A percentile compares a stretch with the other conserved stretches of the same genome.
Conservation (phyloP, 2,329 filamentous ascomycete genomes). For the Alternaria ethzedia region DNA sequence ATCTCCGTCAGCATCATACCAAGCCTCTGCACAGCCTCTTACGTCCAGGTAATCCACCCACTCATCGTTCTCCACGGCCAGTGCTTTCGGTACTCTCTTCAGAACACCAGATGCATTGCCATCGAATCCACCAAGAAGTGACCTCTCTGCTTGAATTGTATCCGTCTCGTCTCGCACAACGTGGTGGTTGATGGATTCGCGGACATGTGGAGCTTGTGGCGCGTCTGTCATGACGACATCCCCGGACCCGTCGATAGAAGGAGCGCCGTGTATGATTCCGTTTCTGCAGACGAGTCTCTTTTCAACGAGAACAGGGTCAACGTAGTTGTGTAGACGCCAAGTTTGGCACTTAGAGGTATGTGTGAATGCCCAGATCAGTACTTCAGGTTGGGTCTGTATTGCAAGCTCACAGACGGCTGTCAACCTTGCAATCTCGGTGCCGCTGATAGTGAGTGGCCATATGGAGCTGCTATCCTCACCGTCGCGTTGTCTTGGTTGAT, state of each 20-base stretch:
- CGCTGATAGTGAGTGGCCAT: slow-evolving; percentile 60
- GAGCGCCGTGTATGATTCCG: slow-evolving; percentile 32
- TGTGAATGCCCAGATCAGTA: slow-evolving; percentile 62
- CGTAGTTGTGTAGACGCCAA: slow-evolving; percentile 53
- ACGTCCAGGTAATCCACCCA: slow-evolving; percentile 38
- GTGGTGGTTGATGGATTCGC: background rate
- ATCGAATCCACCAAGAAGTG: slow-evolving; percentile 25
- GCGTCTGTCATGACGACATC: slow-evolving; percentile 22
- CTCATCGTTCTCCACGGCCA: slow-evolving; percentile 38
- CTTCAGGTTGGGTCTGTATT: slow-evolving; percentile 53
- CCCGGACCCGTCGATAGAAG: slow-evolving; percentile 10
- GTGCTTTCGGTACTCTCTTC: slow-evolving; percentile 26
- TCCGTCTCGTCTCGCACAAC: background rate
- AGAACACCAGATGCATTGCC: slow-evolving; percentile 22
- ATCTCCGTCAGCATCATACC: slow-evolving; percentile 39
- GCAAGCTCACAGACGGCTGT: slow-evolving; percentile 58
- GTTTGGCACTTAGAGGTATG: slow-evolving; percentile 53
- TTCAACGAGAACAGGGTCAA: slow-evolving; percentile 4
- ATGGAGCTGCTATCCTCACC: slow-evolving; percentile 15
- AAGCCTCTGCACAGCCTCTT: slow-evolving; percentile 31
- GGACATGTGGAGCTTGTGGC: background rate
- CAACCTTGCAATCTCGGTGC: slow-evolving; percentile 57
- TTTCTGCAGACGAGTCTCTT: slow-evolving; percentile 28
- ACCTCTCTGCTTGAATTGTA: background rate
- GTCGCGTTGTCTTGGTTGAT: background rate